Evolutionary conservation across 2,329 filamentous ascomycete species (phyloP).

Genomic region (Cladosporium sp.): DNA sequence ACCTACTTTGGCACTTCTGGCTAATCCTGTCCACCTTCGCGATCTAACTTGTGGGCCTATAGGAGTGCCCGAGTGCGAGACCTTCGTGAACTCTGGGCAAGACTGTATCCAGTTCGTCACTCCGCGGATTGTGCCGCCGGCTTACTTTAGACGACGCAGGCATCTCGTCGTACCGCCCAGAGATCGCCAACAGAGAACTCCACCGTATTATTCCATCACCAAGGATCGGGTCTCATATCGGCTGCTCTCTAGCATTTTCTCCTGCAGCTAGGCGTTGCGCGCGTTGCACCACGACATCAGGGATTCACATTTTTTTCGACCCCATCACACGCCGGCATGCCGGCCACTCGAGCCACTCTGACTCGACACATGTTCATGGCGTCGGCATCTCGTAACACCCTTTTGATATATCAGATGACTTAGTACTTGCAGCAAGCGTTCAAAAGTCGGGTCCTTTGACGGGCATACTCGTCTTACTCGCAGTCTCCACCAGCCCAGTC

Average conservation of each 20-base stretch:
- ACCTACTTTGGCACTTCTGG: conserved; percentile 15
- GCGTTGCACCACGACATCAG: conserved; percentile 1
- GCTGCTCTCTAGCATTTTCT: background rate
- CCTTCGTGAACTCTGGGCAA: conserved; percentile 3
- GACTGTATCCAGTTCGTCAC: conserved; percentile 7
- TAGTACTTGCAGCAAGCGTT: conserved; percentile 13
- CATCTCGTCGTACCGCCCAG: conserved; percentile 10
- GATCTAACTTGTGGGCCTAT: conserved; percentile 15
- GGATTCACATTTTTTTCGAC: background rate
- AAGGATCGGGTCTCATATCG: conserved; percentile 15
- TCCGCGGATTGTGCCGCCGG: conserved; percentile 14
- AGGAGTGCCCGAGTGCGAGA: conserved; percentile 10
- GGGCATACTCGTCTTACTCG: conserved; percentile 11
- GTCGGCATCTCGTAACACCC: conserved; percentile 4
- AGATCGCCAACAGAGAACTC: conserved; percentile 17
- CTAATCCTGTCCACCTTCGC: conserved; percentile 4
- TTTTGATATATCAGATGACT: conserved; percentile 17
- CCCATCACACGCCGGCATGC: conserved; percentile 13
- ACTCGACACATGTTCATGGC: conserved; percentile 11
- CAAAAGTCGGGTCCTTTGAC: conserved; percentile 9
- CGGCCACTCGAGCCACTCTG: background rate
- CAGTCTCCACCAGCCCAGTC: background rate
- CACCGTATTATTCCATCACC: conserved; percentile 14
- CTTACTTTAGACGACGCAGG: conserved; percentile 18
- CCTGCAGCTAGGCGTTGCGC: conserved; percentile 18